phyloP scores from a whole-genome alignment of 2,329 filamentous ascomycete species.

The Pyrenophora seminiperda region DNA sequence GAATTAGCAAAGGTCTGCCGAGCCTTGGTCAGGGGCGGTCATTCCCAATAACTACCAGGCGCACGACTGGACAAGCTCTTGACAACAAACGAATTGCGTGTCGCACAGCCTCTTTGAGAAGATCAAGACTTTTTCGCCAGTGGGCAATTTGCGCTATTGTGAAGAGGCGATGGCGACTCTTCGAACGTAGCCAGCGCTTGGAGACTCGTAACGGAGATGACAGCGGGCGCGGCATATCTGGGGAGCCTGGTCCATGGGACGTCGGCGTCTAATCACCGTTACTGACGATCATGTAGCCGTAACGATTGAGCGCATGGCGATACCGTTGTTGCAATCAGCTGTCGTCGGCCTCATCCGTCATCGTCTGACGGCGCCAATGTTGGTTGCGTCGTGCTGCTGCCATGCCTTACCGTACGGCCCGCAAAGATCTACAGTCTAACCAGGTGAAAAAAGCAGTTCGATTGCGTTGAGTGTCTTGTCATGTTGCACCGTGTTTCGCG shows the following conservation, averaged over 20 bases:
- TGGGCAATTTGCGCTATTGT: neutral
- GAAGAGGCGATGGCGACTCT: neutral
- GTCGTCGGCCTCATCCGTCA: neutral
- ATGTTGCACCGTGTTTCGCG: neutral
- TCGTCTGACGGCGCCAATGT: neutral
- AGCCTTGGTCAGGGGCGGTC: conserved; percentile 44
- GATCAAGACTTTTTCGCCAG: conserved; percentile 1
- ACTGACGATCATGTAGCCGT: conserved; percentile 2
- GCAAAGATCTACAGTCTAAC: conserved; percentile 5
- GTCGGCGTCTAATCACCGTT: neutral
- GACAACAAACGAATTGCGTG: conserved; percentile 15
- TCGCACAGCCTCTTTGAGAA: conserved; percentile 17
- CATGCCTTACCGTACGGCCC: conserved; percentile 3
- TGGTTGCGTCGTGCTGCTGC: neutral
- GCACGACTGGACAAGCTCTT: conserved; percentile 7
- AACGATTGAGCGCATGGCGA: neutral
- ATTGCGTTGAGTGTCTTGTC: neutral
- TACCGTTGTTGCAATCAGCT: neutral
- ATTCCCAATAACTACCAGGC: conserved; percentile 23
- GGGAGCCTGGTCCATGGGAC: neutral
- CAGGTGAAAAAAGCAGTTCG: neutral
- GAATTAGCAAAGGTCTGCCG: conserved; percentile 38
- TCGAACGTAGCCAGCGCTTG: conserved; percentile 5
- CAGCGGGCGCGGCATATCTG: conserved; percentile 1
- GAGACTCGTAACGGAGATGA: conserved; percentile 1